Conservation (phyloP, 441 rosid genomes). For the Eutrema salsugineum region DNA sequence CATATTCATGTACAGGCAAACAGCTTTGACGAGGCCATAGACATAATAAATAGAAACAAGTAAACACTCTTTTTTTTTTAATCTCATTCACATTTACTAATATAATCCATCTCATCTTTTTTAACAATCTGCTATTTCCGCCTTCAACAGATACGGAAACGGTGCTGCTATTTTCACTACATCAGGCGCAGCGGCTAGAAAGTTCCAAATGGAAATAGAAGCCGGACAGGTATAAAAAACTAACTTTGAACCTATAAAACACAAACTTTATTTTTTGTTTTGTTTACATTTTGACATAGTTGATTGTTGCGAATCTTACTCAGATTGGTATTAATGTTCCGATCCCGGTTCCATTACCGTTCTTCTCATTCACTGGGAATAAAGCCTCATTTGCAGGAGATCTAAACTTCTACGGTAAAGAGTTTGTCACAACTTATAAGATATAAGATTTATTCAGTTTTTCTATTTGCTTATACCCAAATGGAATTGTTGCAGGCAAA, state of each 20-base stretch:
- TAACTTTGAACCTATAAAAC: background rate
- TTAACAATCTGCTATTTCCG: background rate
- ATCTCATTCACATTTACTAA: background rate
- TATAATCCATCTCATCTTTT: background rate
- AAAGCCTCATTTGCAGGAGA: conserved; percentile 95
- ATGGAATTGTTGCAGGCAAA: conserved; percentile 56
- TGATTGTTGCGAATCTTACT: background rate
- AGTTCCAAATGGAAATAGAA: conserved; percentile 84
- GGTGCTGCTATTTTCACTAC: conserved; percentile 90
- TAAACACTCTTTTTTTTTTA: conserved; percentile 19
- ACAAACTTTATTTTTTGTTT: background rate
- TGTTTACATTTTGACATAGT: background rate
- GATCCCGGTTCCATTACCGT: conserved; percentile 88
- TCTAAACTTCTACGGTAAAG: conserved; percentile 83
- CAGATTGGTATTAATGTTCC: conserved; percentile 97
- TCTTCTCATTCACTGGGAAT: conserved; percentile 84
- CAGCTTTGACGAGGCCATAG: conserved; percentile 82
- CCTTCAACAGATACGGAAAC: conserved; percentile 64
- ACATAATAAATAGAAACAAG: conserved; percentile 76
- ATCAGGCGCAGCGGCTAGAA: conserved; percentile 84
- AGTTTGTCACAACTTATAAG: background rate
- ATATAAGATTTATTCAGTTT: background rate
- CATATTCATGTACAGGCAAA: conserved; percentile 49
- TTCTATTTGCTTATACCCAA: background rate
- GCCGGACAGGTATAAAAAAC: conserved; percentile 68